Evolutionary conservation across 768 basidiomycete genomes (phyloP), one percentile per base, ranked within the genome.

Genomic region (Amanita fuliginea): DNA sequence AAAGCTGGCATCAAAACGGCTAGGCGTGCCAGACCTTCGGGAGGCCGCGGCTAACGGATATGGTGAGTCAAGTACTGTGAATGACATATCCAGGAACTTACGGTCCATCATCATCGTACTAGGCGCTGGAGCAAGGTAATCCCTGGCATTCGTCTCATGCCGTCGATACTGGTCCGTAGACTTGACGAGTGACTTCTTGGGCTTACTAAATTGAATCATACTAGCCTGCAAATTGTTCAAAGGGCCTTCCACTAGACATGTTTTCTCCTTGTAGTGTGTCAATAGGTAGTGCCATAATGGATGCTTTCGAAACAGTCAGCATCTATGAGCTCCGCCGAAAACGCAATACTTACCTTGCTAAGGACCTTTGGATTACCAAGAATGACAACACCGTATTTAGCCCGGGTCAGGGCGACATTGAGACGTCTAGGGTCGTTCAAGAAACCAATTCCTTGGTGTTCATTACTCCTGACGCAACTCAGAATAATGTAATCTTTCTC

Each of bases 401-500:
- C 95, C 54, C 96, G 78, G 1, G 96, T 97, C 39, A 99, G 75
- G 21, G 96, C 96, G 43, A 99, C 96, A 59, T 99, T 99, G 58
- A 99, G 67, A 48, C 96, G 82, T 55, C 96, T 73, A 6, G 96
- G 96, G 64, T 99, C 96, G 58, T 95, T 98, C 71, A 99, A 77
- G 77, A 99, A 99, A 41, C 96, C 96, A 52, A 99, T 99, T 32
- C 96, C 96, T 63, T 98, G 96, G 63, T 99, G 96, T 62, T 99
- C 96, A 64, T 99, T 99, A 68, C 92, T 95, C 63, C 96, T 73
- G 14, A 99, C 96, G 60, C 96, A 98, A 61, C 86, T 90, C 43
- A 99, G 75, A 59, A 99, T 98, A 64, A 99, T 98, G 60, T 99
- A 99, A 64, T 99, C 96, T 76, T 99, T 99, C 72, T 99, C 96